Percentiles rank a stretch among this genome's conserved stretches.
These are phyloP conservation scores for Trichoderma sp. DNA, from an alignment of 2,329 filamentous ascomycete genomes.

Conservation along the genomic window DNA sequence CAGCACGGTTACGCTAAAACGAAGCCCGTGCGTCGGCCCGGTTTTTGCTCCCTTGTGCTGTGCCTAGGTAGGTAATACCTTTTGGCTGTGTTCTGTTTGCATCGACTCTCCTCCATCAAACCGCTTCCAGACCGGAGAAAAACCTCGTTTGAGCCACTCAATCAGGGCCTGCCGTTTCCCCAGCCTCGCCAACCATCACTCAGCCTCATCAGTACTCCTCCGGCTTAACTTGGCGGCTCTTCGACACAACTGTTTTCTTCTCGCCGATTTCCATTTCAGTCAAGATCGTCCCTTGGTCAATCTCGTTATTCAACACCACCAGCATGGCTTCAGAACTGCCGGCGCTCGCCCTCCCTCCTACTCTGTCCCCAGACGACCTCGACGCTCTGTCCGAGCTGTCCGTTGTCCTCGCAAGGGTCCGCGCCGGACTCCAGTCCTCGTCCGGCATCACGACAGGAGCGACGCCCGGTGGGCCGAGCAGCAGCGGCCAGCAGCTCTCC, in stretches of 20 bases:
- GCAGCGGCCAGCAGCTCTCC: constrained; percentile 45
- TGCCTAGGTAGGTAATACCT: too few species aligned
- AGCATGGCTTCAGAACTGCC: constrained; percentile 42
- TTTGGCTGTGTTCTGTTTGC: not conserved
- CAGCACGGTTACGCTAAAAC: constrained; percentile 2
- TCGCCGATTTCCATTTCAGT: not conserved
- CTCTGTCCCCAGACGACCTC: constrained; percentile 78
- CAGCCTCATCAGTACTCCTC: not conserved
- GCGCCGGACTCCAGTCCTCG: constrained; percentile 51
- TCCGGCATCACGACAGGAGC: constrained; percentile 45
- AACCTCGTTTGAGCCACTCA: constrained; percentile 17
- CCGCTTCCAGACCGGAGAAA: not conserved
- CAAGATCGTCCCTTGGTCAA: too few species aligned
- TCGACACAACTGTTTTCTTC: too few species aligned
- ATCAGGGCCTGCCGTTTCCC: not conserved
- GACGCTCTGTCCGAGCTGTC: constrained; percentile 84
- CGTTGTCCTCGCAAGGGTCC: constrained; percentile 73
- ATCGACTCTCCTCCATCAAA: constrained; percentile 18
- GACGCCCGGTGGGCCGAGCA: constrained; percentile 41
- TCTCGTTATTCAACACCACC: not conserved
- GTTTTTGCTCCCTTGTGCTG: constrained; percentile 8
- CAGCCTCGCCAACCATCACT: not conserved
- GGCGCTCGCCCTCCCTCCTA: constrained; percentile 58
- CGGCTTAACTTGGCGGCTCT: not conserved
- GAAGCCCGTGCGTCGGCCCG: constrained; percentile 22